Conservation (phyloP, 495 filamentous ascomycete genomes). For the Xylaria bambusicola region DNA sequence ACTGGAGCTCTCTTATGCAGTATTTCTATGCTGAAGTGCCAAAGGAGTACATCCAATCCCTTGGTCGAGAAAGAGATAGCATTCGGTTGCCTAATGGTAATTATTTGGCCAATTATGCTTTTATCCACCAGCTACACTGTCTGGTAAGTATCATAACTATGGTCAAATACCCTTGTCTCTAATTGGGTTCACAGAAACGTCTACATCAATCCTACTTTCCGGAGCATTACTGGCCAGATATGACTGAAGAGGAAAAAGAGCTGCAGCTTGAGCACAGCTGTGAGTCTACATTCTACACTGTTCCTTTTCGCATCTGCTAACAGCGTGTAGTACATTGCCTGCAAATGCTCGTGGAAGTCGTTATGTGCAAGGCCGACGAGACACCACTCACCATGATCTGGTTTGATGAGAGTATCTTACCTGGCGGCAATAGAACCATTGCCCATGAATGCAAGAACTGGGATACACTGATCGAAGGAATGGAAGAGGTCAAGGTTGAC, state of each 20-base stretch:
- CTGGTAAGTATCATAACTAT: constrained; percentile 10
- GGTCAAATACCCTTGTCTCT: background rate
- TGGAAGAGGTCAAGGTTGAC: constrained; percentile 13
- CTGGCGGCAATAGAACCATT: constrained; percentile 14
- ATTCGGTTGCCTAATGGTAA: constrained; percentile 17
- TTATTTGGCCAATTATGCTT: constrained; percentile 15
- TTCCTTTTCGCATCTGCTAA: background rate
- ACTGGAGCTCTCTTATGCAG: constrained; percentile 16
- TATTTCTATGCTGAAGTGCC: constrained; percentile 17
- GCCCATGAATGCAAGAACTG: constrained; percentile 17
- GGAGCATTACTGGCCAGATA: constrained; percentile 13
- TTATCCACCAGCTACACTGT: constrained; percentile 16
- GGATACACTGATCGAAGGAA: constrained; percentile 13
- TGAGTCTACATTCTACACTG: background rate
- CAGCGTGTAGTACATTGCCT: constrained; percentile 7
- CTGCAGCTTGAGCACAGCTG: constrained; percentile 12
- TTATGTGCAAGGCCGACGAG: constrained; percentile 13
- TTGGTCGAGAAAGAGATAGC: constrained; percentile 13
- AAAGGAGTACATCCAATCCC: constrained; percentile 17
- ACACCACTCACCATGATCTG: constrained; percentile 13
- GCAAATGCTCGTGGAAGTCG: constrained; percentile 12
- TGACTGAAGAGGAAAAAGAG: constrained; percentile 15
- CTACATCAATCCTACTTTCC: constrained; percentile 18
- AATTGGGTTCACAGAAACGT: constrained; percentile 4
- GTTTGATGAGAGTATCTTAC: constrained; percentile 15